A percentile compares a stretch with the other conserved stretches of the same genome.
Conservation (phyloP, 2,329 filamentous ascomycete species). For the Tolypocladium ophioglossoides region DNA sequence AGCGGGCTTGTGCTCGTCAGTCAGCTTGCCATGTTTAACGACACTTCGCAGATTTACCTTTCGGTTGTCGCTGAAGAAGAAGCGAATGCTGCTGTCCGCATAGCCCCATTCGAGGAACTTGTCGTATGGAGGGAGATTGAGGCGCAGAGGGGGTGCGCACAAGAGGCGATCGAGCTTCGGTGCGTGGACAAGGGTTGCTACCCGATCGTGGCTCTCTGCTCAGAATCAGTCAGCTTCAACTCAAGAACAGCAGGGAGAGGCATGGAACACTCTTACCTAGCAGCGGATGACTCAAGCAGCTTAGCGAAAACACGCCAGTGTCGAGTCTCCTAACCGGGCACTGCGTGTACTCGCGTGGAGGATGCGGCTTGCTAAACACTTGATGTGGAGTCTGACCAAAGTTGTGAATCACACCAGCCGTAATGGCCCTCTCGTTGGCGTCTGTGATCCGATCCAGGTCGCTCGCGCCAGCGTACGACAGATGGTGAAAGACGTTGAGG, state of each 20-base stretch:
- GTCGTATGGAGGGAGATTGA: slow-evolving; percentile 87
- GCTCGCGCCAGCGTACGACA: slow-evolving; percentile 89
- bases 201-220: slow-evolving; percentile 60
- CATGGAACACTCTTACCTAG: slow-evolving; percentile 37
- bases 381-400: slow-evolving; percentile 97
- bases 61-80: slow-evolving; percentile 75
- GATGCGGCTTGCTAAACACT: slow-evolving; percentile 76
- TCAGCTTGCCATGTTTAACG: slow-evolving; percentile 1
- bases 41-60: slow-evolving; percentile 37
- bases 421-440: slow-evolving; percentile 73
- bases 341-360: slow-evolving; percentile 57
- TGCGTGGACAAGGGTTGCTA: slow-evolving; percentile 69
- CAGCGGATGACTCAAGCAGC: slow-evolving; percentile 67
- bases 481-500: slow-evolving; percentile 89
- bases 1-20: slow-evolving; percentile 40
- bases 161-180: slow-evolving; percentile 73
- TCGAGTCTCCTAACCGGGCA: slow-evolving; percentile 64
- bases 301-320: slow-evolving; percentile 63
- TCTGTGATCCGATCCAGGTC: slow-evolving; percentile 88
- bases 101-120: slow-evolving; percentile 96
- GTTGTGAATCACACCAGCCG: slow-evolving; percentile 95
- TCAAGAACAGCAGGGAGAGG: too few relatives aligned
- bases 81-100: slow-evolving; percentile 82
- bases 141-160: slow-evolving; percentile 70
- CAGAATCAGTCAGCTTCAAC: not conserved